phyloP scores from a whole-genome alignment of 2,329 filamentous ascomycete genomes.

The Alternaria novae-zelandiae region DNA sequence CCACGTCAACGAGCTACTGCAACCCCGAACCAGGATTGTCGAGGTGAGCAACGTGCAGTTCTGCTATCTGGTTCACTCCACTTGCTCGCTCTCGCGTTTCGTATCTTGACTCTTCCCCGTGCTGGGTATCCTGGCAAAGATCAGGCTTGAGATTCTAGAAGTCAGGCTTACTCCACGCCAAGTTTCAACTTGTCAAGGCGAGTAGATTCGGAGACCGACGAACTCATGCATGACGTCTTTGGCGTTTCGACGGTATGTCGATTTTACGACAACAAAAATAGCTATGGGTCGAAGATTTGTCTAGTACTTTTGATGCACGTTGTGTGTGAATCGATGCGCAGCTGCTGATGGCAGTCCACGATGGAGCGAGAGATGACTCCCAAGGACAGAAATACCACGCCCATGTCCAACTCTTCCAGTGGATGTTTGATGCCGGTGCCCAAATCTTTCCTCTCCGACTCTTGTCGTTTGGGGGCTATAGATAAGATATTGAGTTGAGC shows the following conservation, averaged over 20 bases:
- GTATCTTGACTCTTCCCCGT: background rate
- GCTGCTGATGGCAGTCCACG: background rate
- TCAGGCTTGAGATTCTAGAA: conserved; percentile 3
- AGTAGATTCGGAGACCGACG: conserved; percentile 3
- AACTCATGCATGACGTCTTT: background rate
- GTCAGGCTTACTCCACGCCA: background rate
- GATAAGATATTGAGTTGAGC: rapidly evolving
- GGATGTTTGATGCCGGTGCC: too few species aligned
- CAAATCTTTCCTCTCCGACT: too few species aligned
- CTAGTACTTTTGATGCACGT: background rate
- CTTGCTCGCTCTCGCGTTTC: background rate
- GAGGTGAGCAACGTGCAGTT: background rate
- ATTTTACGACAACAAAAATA: background rate
- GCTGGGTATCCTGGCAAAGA: background rate
- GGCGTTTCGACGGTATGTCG: background rate
- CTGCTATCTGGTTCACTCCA: background rate
- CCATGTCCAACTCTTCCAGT: too few species aligned
- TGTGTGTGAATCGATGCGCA: background rate
- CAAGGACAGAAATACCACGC: too few species aligned
- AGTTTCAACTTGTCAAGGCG: conserved; percentile 7
- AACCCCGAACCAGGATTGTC: conserved; percentile 8
- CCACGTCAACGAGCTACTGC: conserved; percentile 24
- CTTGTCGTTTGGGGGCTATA: rapidly evolving
- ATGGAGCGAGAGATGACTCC: too few species aligned
- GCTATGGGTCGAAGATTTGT: background rate